Evolutionary conservation across 202 grass and related monocot genomes (phyloP), one percentile per base, ranked within the genome.

Genomic region (Carex sylvatica): DNA sequence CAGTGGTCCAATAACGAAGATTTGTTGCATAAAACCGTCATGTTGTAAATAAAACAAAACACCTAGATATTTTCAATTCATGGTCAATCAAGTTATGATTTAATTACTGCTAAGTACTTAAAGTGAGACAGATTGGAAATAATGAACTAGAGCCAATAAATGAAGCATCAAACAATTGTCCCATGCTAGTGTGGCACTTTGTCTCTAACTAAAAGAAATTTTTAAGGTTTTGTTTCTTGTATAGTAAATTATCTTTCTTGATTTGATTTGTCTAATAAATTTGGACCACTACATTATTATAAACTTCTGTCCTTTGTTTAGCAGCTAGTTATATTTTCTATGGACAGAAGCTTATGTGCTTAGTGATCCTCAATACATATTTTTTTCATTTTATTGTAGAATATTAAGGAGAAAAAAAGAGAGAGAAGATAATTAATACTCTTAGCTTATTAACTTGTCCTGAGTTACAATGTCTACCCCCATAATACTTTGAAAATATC

Each of bases 251-350:
- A 20, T 9, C 24, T 68, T 82, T 82, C 52, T 44, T 82, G 24
- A 82, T 82, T 82, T 82, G 80, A 82, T 82, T 82, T 70, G 64
- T 70, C 80, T 82, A 70, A 69, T 54, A 69, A 70, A 10, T 58
- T 82, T 56, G 80, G 80, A 82, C 80, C 80, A 82, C 62, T 70
- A 54, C 78, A 80, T 82, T 82, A 82, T 70, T 67, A 18, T 60
- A 38, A 22, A 54, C 40, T 36, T 35, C 5, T 67, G 61, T 70
- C 26, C 31, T 35, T 64, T 40, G 16, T 42, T 55, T 6, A 18
- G 40, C 4, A 24, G 40, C 40, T 65, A 65, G 26, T 61, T 71
- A 49, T 47, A n/a, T n/a, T n/a, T n/a, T 47, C 11, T 24, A 49
- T 24, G 68, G 38, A 46, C n/a, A 23, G 18, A 71, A 71, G 9